Base-by-base conservation (phyloP, 495 filamentous ascomycete genomes). In the Geopyxis carbonaria region DNA sequence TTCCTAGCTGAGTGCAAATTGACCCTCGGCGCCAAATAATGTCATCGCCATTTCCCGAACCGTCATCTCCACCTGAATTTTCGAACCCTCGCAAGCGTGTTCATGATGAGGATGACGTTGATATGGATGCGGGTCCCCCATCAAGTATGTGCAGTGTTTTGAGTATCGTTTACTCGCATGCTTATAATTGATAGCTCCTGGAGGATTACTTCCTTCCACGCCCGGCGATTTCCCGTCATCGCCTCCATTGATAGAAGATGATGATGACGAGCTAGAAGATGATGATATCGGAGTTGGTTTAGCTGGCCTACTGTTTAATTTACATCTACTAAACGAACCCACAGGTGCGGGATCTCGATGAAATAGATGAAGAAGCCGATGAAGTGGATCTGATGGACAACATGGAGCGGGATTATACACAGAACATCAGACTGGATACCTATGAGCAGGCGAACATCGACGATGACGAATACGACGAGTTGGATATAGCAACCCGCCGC, bases 321-420 rank as follows among this genome's bases (percentile, higher is more conserved):
- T 33, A 14, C 15, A 23, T n/a, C n/a, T 15, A n/a, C n/a, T n/a
- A n/a, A 5, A 15, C 24, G 35, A 34, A 10, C 3, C 6, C 24
- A 23, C 11, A 52, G 45, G 39, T 54, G 31, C 15, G 22, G 40
- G 91, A 99, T 50, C 70, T 83, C 31, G 91, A 95, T 47, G 91
- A 99, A 59, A 73, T 85, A 73, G 91, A 86, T 8, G 91, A 95
- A 57, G 89, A 95, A 51, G 81, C 89, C 49, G 80, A 77, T 31
- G 80, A 80, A 13, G 92, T 94, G 48, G 87, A 99, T 61, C 70
- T 99, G 19, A 64, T 60, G 68, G 44, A 40, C 22, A 46, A 44
- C 11, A 41, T 51, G 44, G 55, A 57, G 15, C 38, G 40, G 40
- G 55, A 54, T 40, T 51, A 57, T 32, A 46, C 44, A 14, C 46